Percentiles rank a stretch among this genome's conserved stretches.
Evolutionary conservation across 768 basidiomycete species (phyloP).

Genomic region (Kwoniella heveanensis): DNA sequence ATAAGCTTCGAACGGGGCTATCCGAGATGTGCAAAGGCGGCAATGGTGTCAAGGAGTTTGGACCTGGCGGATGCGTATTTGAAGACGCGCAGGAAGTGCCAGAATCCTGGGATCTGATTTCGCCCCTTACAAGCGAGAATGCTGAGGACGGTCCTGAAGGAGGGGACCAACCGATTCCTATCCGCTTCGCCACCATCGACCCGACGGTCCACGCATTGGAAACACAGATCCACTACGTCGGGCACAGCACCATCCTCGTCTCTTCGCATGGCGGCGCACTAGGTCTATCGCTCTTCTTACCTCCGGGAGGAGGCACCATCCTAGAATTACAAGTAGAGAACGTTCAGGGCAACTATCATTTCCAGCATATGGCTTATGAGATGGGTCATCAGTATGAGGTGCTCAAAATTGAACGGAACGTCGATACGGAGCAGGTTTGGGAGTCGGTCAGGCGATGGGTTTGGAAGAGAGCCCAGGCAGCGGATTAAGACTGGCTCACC

Average conservation of each 20-base stretch:
- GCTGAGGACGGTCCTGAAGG: not conserved
- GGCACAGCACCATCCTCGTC: constrained; percentile 45
- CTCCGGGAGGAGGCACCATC: constrained; percentile 39
- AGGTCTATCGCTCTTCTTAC: constrained; percentile 48
- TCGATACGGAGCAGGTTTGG: constrained; percentile 50
- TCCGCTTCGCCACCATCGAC: constrained; percentile 50
- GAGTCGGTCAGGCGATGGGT: constrained; percentile 21
- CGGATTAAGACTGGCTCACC: too few species aligned
- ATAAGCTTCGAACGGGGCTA: constrained; percentile 28
- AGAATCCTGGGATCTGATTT: constrained; percentile 35
- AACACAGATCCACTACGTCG: constrained; percentile 50
- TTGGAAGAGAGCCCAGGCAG: constrained; percentile 8
- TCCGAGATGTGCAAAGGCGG: constrained; percentile 24
- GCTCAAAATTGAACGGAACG: constrained; percentile 24
- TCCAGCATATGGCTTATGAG: constrained; percentile 50
- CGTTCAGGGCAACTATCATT: constrained; percentile 41
- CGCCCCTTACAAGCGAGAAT: constrained; percentile 1
- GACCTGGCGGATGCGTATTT: constrained; percentile 33
- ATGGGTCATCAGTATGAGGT: constrained; percentile 44
- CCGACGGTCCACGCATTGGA: constrained; percentile 51
- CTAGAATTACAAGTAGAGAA: constrained; percentile 44
- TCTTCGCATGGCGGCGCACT: constrained; percentile 51
- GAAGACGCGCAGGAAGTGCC: constrained; percentile 38
- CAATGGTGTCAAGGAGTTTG: constrained; percentile 5
- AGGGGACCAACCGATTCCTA: too few species aligned